Conservation (phyloP, 2,329 filamentous ascomycete genomes). For the Phialophora verrucosa region DNA sequence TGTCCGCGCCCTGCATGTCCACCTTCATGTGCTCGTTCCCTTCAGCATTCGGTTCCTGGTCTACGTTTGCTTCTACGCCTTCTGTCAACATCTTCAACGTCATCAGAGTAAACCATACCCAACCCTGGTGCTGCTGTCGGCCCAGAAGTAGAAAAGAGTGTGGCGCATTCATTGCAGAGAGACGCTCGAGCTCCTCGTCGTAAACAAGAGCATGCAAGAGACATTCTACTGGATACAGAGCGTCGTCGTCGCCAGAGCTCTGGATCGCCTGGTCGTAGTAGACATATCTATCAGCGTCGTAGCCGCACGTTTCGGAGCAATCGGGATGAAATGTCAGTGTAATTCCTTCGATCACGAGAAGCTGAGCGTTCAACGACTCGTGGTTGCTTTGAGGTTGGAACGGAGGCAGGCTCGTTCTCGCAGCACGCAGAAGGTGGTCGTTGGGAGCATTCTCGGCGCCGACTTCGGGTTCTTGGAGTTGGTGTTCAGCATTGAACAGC, state of each 20-base stretch:
- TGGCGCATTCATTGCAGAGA: neutral
- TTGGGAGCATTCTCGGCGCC: no score
- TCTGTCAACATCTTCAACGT: neutral
- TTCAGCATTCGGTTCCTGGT: neutral
- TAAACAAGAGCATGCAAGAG: neutral
- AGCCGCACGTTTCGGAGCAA: neutral
- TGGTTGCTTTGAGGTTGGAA: neutral
- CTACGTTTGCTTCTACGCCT: neutral
- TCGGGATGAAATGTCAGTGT: neutral
- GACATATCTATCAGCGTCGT: neutral
- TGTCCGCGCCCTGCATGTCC: neutral
- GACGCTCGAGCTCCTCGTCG: neutral
- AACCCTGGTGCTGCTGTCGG: neutral
- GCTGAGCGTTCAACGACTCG: neutral
- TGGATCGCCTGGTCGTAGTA: neutral
- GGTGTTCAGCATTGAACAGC: neutral
- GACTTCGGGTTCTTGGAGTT: neutral
- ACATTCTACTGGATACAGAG: neutral
- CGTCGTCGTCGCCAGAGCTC: neutral
- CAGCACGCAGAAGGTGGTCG: slow-evolving; percentile 1
- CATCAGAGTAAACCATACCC: slow-evolving; percentile 2
- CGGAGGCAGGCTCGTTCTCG: neutral
- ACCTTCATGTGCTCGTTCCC: neutral
- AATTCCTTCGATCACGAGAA: slow-evolving; percentile 6
- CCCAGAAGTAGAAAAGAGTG: neutral